phyloP scores from a whole-genome alignment of 805 yeast genomes.

The Pachysolen tannophilus region DNA sequence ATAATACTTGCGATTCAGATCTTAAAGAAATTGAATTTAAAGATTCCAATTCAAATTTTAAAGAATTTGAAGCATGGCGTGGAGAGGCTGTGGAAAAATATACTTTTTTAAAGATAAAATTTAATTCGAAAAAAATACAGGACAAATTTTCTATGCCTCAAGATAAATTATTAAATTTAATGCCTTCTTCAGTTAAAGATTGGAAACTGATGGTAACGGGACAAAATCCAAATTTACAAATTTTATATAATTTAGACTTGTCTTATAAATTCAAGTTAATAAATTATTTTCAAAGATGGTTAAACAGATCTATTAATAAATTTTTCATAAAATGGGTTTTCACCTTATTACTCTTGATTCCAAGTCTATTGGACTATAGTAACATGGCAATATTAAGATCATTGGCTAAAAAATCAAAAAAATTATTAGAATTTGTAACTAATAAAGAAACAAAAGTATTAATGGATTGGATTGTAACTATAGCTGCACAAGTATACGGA shows the following conservation, averaged over 20 bases:
- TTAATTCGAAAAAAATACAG: conserved; percentile 13
- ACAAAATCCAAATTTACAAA: conserved; percentile 22
- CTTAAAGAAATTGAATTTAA: too few species aligned
- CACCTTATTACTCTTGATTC: conserved; percentile 28
- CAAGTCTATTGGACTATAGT: conserved; percentile 25
- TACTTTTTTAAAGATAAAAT: conserved; percentile 13
- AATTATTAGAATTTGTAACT: too few species aligned
- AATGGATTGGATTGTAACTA: conserved; percentile 8
- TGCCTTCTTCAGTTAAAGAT: conserved; percentile 27
- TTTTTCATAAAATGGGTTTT: conserved; percentile 31
- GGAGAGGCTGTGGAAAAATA: too few species aligned
- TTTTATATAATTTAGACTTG: conserved; percentile 27
- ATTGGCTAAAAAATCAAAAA: conserved; percentile 28
- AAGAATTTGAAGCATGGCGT: too few species aligned
- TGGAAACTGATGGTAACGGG: conserved; percentile 34
- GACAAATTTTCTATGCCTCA: conserved; percentile 13
- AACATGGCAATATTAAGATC: conserved; percentile 33
- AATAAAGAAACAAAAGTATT: too few species aligned
- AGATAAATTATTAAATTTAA: conserved; percentile 8
- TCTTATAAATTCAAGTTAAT: conserved; percentile 25
- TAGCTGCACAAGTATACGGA: conserved; percentile 16
- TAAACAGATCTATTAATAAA: conserved; percentile 21
- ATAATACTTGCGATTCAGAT: too few species aligned
- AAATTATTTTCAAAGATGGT: conserved; percentile 36
- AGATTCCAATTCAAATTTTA: too few species aligned